Evolutionary conservation across 2,329 filamentous ascomycete genomes (phyloP).

Genomic region (Scleromitrula shiraiana): DNA sequence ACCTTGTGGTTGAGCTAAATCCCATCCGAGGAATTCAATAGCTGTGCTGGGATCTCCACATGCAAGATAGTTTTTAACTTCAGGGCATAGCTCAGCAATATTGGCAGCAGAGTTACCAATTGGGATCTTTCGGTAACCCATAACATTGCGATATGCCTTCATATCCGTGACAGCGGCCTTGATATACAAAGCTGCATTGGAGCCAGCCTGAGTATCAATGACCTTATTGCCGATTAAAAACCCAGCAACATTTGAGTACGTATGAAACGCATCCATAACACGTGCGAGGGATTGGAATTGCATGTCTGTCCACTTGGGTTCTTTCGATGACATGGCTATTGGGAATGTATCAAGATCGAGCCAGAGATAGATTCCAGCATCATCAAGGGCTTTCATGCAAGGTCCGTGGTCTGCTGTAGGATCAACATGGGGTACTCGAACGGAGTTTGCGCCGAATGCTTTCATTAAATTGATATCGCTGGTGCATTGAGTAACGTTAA

Average conservation of each 20-base stretch:
- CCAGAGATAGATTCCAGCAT: conserved; percentile 76
- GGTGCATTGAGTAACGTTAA: conserved; percentile 66
- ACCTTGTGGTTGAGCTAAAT: conserved; percentile 55
- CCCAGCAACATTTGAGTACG: conserved; percentile 65
- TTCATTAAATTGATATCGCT: conserved; percentile 72
- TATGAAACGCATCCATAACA: conserved; percentile 58
- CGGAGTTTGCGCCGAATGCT: conserved; percentile 70
- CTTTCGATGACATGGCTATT: conserved; percentile 55
- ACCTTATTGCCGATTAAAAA: conserved; percentile 89
- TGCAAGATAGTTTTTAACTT: conserved; percentile 67
- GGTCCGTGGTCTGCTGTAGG: conserved; percentile 59
- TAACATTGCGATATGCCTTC: conserved; percentile 42
- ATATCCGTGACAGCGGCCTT: conserved; percentile 51
- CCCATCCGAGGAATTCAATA: conserved; percentile 64
- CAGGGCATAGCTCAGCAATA: conserved; percentile 58
- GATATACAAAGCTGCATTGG: conserved; percentile 44
- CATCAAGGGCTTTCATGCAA: conserved; percentile 73
- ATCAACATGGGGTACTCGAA: conserved; percentile 85
- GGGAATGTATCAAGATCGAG: conserved; percentile 72
- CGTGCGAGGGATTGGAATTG: conserved; percentile 60
- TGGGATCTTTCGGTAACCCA: conserved; percentile 41
- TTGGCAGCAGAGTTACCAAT: conserved; percentile 57
- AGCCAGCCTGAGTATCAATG: conserved; percentile 51
- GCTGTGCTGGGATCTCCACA: conserved; percentile 58
- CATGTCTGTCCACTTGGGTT: conserved; percentile 62